A percentile compares a stretch with the other conserved stretches of the same genome.
Conservation (phyloP, 306 rosid species). For the Inga oerstediana region DNA sequence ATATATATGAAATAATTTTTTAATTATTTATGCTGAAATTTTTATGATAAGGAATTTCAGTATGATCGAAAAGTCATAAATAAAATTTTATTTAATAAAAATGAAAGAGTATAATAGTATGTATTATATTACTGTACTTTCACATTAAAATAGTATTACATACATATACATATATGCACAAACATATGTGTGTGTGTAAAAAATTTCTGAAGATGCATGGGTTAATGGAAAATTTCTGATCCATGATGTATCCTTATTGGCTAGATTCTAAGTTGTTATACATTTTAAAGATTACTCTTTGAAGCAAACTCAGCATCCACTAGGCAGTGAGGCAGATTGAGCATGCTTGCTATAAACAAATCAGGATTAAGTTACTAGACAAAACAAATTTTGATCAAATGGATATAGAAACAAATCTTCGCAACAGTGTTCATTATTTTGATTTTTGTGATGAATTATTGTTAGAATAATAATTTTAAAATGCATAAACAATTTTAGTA, state of each 20-base stretch:
- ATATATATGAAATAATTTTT: too few relatives aligned
- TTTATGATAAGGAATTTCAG: too few relatives aligned
- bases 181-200: too few relatives aligned
- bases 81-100: too few relatives aligned
- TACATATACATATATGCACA: too few relatives aligned
- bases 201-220: background rate
- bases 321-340: background rate
- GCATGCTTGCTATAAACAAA: background rate
- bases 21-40: too few relatives aligned
- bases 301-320: constrained; percentile 25
- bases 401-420: background rate
- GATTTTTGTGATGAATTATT: background rate
- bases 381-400: background rate
- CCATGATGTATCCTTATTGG: background rate
- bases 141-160: too few relatives aligned
- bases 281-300: background rate
- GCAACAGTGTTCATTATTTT: background rate
- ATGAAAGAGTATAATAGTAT: too few relatives aligned
- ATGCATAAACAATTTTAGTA: background rate
- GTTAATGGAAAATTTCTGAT: background rate
- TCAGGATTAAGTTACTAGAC: too few relatives aligned
- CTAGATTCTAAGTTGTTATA: constrained; percentile 14
- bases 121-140: too few relatives aligned
- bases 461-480: background rate
- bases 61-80: too few relatives aligned